Base-by-base conservation (phyloP, 176 grass and related monocot genomes). In the Thalia dealbata region DNA sequence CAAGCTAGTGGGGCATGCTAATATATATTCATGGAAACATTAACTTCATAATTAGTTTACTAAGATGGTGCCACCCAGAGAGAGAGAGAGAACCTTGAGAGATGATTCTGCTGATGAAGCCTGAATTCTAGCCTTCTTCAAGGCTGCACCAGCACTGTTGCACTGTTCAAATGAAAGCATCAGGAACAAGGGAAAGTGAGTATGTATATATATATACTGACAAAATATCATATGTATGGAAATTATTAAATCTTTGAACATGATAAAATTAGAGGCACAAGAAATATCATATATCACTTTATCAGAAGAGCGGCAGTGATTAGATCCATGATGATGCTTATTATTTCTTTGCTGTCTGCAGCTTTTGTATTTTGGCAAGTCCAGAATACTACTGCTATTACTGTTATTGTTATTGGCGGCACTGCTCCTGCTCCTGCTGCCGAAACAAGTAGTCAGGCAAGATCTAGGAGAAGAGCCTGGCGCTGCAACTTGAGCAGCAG, bases 81-180 rank as follows among this genome's bases (percentile, higher is more conserved):
- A 21, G 56, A 71, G 71, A 81, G 70, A 78, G 83, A 84, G 73
- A 91, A 93, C 95, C 95, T 99, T 93, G 29, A 95, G 75, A 83
- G 83, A 73, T 85, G 95, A 80, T 73, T 91, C 87, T 76, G 77
- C 72, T 63, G 81, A 84, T 30, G 87, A 84, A 30, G 82, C 84
- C 87, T 93, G 85, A 77, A 87, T 74, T 83, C 88, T 91, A 59
- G 95, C 90, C 85, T 95, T 99, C 90, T 95, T 99, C 81, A 91
- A 93, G 84, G 79, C 75, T 86, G 83, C 67, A 86, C 87, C 87
- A 75, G 85, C 71, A 54, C 83, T 86, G 62, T 86, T 84, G 73
- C 88, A 78, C 95, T 86, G 69, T 19, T 70, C 7, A 75, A 38
- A 38, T 38, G 71, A 52, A 68, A 56, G 1, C 27, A 61, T 7